Percentiles rank a stretch among this genome's conserved stretches.
Evolutionary conservation across 2,329 filamentous ascomycete genomes (phyloP).

Genomic region (Xylariaceae sp.): DNA sequence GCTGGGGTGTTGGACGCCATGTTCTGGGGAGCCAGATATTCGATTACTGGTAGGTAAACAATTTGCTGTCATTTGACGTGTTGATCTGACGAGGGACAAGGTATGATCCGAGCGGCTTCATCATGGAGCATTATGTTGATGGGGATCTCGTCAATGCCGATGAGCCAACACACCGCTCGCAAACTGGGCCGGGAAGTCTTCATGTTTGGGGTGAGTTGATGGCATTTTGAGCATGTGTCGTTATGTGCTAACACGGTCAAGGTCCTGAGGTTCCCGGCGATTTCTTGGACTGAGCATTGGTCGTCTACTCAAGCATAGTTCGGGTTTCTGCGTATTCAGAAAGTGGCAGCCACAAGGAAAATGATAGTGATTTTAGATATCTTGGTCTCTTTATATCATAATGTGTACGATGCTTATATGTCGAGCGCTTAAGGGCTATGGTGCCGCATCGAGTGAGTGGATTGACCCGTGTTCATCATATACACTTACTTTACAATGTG

Average conservation of each 20-base stretch:
- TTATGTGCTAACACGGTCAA: conserved; percentile 11
- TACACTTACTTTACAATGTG: too few species aligned
- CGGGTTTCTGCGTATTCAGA: too few species aligned
- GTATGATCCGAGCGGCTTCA: conserved; percentile 62
- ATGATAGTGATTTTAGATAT: too few species aligned
- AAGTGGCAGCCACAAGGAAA: too few species aligned
- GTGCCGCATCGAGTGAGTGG: too few species aligned
- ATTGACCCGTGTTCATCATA: too few species aligned
- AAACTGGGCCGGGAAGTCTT: conserved; percentile 40
- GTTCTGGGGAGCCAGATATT: conserved; percentile 70
- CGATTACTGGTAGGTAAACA: conserved; percentile 62
- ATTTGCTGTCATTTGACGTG: background rate
- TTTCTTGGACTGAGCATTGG: conserved; percentile 20
- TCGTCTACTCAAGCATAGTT: background rate
- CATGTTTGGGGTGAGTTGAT: conserved; percentile 43
- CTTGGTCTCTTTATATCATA: too few species aligned
- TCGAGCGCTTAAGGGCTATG: too few species aligned
- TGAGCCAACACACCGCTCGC: conserved; percentile 43
- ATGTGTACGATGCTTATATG: too few species aligned
- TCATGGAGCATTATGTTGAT: conserved; percentile 69
- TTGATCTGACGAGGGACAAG: conserved; percentile 29
- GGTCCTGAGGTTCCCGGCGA: conserved; percentile 27
- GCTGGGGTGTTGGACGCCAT: conserved; percentile 71
- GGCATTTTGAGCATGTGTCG: background rate
- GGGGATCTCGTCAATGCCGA: conserved; percentile 62